Evolutionary conservation across 2,329 filamentous ascomycete species (phyloP).

Genomic region (Lasiodiplodia sp.): DNA sequence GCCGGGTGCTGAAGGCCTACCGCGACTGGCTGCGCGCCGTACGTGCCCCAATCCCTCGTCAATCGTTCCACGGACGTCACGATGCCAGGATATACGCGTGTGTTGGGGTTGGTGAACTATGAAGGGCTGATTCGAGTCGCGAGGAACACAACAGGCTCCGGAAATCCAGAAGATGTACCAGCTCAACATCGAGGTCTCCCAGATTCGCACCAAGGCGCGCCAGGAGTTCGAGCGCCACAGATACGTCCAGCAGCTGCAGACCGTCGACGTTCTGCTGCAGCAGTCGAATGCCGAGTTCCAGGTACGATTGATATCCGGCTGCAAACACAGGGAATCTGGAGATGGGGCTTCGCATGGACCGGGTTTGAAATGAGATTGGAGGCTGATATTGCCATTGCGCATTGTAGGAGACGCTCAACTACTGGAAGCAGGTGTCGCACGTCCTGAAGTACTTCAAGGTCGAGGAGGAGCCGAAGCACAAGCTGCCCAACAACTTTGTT

Average conservation of each 20-base stretch:
- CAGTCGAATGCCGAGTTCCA: constrained; percentile 95
- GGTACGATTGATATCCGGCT: constrained; percentile 60
- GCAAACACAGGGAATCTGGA: background rate
- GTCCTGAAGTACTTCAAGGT: constrained; percentile 96
- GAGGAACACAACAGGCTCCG: constrained; percentile 71
- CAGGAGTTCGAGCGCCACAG: constrained; percentile 97
- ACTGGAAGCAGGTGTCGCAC: constrained; percentile 96
- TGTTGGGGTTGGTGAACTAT: constrained; percentile 23
- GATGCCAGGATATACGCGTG: constrained; percentile 15
- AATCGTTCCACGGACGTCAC: background rate
- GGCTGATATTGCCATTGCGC: constrained; percentile 22
- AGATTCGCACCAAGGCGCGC: constrained; percentile 89
- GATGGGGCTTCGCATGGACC: background rate
- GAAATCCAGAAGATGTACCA: constrained; percentile 99
- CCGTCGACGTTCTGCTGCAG: constrained; percentile 88
- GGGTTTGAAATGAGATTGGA: background rate
- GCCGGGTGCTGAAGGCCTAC: constrained; percentile 87
- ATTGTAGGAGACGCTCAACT: constrained; percentile 92
- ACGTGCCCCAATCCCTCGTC: constrained; percentile 56
- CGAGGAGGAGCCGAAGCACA: constrained; percentile 81
- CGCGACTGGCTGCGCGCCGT: constrained; percentile 96
- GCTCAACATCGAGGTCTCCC: constrained; percentile 84
- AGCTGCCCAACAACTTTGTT: constrained; percentile 89
- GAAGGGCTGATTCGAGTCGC: background rate
- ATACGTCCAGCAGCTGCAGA: constrained; percentile 86